Evolutionary conservation across 2,329 filamentous ascomycete genomes (phyloP), one percentile per base, ranked within the genome.

Genomic region (Bipolaris bicolor): DNA sequence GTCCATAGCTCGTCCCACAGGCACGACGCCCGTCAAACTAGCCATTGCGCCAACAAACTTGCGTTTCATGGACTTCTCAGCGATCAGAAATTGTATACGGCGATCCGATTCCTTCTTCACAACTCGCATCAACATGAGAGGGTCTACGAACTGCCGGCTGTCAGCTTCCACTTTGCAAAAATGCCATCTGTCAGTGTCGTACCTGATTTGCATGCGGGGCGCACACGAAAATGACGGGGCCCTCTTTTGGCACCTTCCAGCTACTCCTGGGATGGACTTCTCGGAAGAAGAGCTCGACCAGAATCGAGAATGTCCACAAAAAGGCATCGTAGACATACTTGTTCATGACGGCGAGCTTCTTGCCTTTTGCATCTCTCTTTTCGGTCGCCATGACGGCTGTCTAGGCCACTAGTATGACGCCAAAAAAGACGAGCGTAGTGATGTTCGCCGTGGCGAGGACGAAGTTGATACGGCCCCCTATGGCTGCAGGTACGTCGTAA

Each of bases 231-330:
- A 99, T 91, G 62, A 99, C 86, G 1, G 95, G 93, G 0, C 93
- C 95, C 62, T 87, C 85, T 70, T 90, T 88, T 43, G 95, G 95
- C 43, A 99, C 90, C 77, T 93, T 94, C 92, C 95, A 99, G 62
- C 93, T 91, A 66, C 92, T 92, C 64, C 95, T 86, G 11, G 95
- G 95, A 75, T 98, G 93, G 15, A 99, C 92, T 79, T 99, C 95
- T 67, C 95, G 89, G 82, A 99, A 99, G 86, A 99, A 99, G 66
- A 97, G 87, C 78, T 99, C 95, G 64, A 96, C 88, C 50, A 98
- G 83, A 63, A 98, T 86, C 40, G 89, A 90, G 74, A 92, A 89
- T 47, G 83, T 83, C 84, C 90, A 92, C 31, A 93, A 82, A 71
- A 92, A 90, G 57, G 88, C 82, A 79, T 93, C 90, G 76, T 93